Percentiles rank a stretch among this genome's conserved stretches.
These are phyloP conservation scores for Phaeoacremonium minimum DNA, from an alignment of 2,329 filamentous ascomycete genomes.

Conservation along the genomic window DNA sequence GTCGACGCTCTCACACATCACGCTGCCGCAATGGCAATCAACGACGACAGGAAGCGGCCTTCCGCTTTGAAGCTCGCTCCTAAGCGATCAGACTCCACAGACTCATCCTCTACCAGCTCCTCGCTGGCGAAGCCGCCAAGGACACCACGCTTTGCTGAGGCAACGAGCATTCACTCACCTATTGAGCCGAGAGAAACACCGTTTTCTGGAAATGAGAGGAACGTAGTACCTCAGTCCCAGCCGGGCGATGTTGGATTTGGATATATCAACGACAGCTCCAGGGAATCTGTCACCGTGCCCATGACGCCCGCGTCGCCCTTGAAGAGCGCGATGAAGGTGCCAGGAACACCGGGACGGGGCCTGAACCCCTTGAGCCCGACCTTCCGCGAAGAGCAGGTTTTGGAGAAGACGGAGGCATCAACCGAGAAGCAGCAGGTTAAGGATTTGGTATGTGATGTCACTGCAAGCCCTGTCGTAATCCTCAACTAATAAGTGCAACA, in stretches of 20 bases:
- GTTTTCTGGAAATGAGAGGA: slow-evolving; percentile 55
- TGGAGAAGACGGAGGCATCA: slow-evolving; percentile 77
- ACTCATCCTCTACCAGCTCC: slow-evolving; percentile 47
- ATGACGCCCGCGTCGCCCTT: slow-evolving; percentile 73
- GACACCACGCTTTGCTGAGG: slow-evolving; percentile 76
- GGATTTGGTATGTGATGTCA: slow-evolving; percentile 67
- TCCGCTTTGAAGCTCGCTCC: slow-evolving; percentile 50
- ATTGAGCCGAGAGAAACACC: slow-evolving; percentile 51
- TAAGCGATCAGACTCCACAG: slow-evolving; percentile 41
- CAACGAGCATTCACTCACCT: slow-evolving; percentile 74
- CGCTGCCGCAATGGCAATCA: slow-evolving; percentile 23
- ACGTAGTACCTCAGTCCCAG: slow-evolving; percentile 59
- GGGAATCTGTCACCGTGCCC: slow-evolving; percentile 55
- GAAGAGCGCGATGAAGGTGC: slow-evolving; percentile 86
- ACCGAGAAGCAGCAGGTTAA: slow-evolving; percentile 85
- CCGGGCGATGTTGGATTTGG: slow-evolving; percentile 89
- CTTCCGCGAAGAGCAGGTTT: slow-evolving; percentile 78
- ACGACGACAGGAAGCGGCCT: slow-evolving; percentile 53
- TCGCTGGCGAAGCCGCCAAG: slow-evolving; percentile 61
- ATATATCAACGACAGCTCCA: slow-evolving; percentile 65
- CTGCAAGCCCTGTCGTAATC: no score
- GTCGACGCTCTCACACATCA: slow-evolving; percentile 16
- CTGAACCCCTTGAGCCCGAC: slow-evolving; percentile 86
- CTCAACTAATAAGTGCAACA: slow-evolving; percentile 34
- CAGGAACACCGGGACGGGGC: slow-evolving; percentile 72